These are phyloP conservation scores for Solanum boliviense DNA, from an alignment of 257 asterid genomes.

Conservation along the genomic window DNA sequence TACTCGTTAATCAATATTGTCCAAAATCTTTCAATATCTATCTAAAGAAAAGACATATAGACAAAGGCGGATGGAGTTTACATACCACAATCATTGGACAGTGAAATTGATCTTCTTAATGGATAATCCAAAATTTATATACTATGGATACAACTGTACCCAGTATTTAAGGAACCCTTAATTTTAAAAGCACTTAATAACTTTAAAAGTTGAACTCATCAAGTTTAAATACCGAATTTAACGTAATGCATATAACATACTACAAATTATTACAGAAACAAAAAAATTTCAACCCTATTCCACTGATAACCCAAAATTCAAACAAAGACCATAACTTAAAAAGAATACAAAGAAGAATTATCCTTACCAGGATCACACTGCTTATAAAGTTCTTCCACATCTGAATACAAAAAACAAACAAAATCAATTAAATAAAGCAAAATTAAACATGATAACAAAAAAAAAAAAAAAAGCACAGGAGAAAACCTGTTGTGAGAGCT, in stretches of 20 bases:
- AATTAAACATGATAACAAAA: neutral
- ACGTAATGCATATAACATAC: neutral
- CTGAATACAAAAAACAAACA: slow-evolving; percentile 10
- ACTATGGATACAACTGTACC: neutral
- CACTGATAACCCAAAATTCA: neutral
- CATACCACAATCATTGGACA: neutral
- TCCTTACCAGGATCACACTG: slow-evolving; percentile 42
- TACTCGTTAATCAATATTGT: neutral
- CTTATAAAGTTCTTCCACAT: slow-evolving; percentile 21
- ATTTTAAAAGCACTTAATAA: neutral
- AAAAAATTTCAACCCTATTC: neutral
- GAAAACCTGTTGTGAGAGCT: slow-evolving; percentile 38
- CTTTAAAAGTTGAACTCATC: neutral
- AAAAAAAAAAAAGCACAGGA: neutral
- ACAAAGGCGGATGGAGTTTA: neutral
- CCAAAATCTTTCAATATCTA: neutral
- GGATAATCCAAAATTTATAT: neutral
- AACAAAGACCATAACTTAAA: neutral
- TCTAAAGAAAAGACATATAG: neutral
- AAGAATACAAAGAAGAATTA: neutral
- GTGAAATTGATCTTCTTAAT: neutral
- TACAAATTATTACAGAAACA: neutral
- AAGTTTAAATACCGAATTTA: neutral
- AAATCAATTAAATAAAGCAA: neutral
- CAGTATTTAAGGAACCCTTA: neutral